A percentile compares a stretch with the other conserved stretches of the same genome.
These are phyloP conservation scores for Secale cereale DNA, from an alignment of 176 grass and related monocot genomes.

Conservation along the genomic window DNA sequence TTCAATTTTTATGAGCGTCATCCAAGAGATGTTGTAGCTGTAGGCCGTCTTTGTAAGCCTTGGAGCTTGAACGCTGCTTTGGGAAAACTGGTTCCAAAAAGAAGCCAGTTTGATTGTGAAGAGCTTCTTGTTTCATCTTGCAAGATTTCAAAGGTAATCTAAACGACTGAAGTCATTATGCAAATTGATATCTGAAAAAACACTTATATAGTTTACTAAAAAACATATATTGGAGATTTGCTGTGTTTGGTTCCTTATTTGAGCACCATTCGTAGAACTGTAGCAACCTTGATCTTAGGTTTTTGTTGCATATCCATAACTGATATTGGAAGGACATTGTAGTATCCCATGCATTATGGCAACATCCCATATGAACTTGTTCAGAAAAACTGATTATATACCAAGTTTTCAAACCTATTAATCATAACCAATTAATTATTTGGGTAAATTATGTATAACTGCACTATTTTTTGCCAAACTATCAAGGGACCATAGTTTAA, in stretches of 20 bases:
- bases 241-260: not conserved
- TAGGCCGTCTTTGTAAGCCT: constrained; percentile 12
- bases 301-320: not conserved
- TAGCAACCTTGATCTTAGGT: not conserved
- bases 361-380: not conserved
- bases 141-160: constrained; percentile 6
- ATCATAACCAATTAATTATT: not conserved
- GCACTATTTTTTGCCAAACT: not conserved
- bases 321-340: not conserved
- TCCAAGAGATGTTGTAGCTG: constrained; percentile 10
- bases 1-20: not conserved
- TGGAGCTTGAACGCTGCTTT: not conserved
- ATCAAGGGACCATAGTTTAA: not conserved
- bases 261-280: not conserved
- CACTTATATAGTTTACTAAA: not conserved
- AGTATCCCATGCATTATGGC: not conserved
- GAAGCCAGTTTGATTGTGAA: constrained; percentile 26
- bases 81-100: constrained; percentile 18
- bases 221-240: not conserved
- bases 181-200: too few relatives aligned
- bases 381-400: not conserved
- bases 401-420: not conserved
- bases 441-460: not conserved
- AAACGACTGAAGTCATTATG: not conserved
- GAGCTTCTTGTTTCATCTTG: constrained; percentile 27